Base-by-base conservation (phyloP, 441 rosid species). In the Syzygium malaccense region DNA sequence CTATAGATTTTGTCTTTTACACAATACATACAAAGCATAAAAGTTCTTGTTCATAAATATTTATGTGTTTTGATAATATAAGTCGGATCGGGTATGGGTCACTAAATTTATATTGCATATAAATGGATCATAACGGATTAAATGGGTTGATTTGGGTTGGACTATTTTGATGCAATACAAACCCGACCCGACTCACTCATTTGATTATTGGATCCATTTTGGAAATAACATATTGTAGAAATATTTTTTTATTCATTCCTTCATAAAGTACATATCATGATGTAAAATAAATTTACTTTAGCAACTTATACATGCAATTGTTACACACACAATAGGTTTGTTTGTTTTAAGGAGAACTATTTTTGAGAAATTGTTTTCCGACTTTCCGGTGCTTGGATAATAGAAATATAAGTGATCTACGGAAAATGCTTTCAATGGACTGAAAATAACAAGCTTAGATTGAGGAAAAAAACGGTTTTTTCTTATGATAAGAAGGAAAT, bases 291-390 rank as follows among this genome's bases (percentile, higher is more conserved):
- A 62, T 62, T n/a, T 15, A n/a, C 19, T 14, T 14, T n/a, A n/a
- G 19, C 68, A n/a, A n/a, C 33, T 62, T 28, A 62, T n/a, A 62
- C 30, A 14, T 62, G 68, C 68, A n/a, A n/a, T 62, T 62, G 68
- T 62, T 62, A 62, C 55, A 17, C n/a, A 62, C 68, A 62, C 19
- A n/a, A 1, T 2, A 8, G 18, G n/a, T 6, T 1, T 8, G 5
- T 60, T 60, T 60, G 32, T 60, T 60, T 14, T 8, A 30, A 60
- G 66, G 32, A 60, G 4, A 60, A 60, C 32, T 28, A 3, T 28
- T 60, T 60, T 15, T 0, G 0, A 60, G n/a, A 60, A 28, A 0
- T 13, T 14, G 14, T 6, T 14, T 60, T 60, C 0, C 3, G 8
- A 28, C 7, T 60, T 14, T 60, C 18, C 0, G 1, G 1, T 60